phyloP scores from a whole-genome alignment of 140 eudicot species.

The Stevia rebaudiana region DNA sequence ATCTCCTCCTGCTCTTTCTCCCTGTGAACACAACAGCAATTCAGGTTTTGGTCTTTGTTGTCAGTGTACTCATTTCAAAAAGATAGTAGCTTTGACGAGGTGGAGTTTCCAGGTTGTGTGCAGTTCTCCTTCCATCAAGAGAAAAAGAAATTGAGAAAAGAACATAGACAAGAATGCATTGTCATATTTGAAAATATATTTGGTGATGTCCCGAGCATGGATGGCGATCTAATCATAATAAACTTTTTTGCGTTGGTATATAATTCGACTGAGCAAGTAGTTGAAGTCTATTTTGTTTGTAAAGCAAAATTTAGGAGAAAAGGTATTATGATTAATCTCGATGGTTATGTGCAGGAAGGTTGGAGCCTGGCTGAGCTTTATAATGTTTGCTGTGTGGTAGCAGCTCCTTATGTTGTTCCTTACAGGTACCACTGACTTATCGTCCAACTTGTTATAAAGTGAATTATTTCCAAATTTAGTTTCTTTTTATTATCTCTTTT shows the following conservation, averaged over 20 bases:
- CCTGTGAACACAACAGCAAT: conserved; percentile 32
- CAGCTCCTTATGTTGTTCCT: conserved; percentile 96
- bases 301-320: not conserved
- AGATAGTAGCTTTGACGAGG: conserved; percentile 9
- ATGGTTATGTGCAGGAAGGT: conserved; percentile 70
- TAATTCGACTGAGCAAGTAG: too few relatives aligned
- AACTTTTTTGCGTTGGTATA: conserved; percentile 97
- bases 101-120: conserved; percentile 37
- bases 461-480: not conserved
- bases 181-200: conserved; percentile 60
- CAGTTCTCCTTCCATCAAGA: conserved; percentile 37
- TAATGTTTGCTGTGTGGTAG: conserved; percentile 65
- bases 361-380: conserved; percentile 97
- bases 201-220: conserved; percentile 49
- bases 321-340: conserved; percentile 8
- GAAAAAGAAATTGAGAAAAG: conserved; percentile 51
- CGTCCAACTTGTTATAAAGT: conserved; percentile 3
- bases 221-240: conserved; percentile 66
- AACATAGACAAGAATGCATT: conserved; percentile 78
- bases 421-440: conserved; percentile 46
- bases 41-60: conserved; percentile 34
- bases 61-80: conserved; percentile 8
- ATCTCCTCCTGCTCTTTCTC: conserved; percentile 80
- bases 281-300: not conserved
- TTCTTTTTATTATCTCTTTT: not conserved